Evolutionary conservation across 2,329 filamentous ascomycete species (phyloP), one percentile per base, ranked within the genome.

Genomic region (Diaporthe batatas): DNA sequence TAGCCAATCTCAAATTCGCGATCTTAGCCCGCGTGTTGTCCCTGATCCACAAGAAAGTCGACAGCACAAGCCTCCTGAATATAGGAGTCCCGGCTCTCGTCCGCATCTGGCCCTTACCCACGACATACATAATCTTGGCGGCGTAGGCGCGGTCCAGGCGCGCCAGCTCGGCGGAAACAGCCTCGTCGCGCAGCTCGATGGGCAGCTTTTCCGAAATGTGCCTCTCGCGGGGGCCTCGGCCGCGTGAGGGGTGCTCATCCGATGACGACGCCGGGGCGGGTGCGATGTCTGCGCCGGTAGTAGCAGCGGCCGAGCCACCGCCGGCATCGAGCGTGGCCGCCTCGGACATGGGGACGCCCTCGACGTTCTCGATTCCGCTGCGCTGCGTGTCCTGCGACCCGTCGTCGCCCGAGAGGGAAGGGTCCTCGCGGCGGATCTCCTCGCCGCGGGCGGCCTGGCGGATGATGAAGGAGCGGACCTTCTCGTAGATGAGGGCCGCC

Each of bases 1-100:
- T 86, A 0, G 87, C 85, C 54, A 91, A 80, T 64, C 87, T 82
- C 75, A 92, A 79, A 75, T 90, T 90, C 39, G 90, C 88, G 80
- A 92, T 88, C 83, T 92, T 92, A 2, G 87, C 86, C 64, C 90
- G 82, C 11, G 88, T 90, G 75, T 91, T 92, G 49, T 92, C 90
- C 36, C 91, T 82, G 59, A 92, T 84, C 83, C 89, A 92, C 72
- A 92, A 79, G 75, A 92, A 92, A 0, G 84, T 81, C 64, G 82
- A 82, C 16, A 93, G 78, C 3, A 89, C 58, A 0, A 85, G 72
- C 62, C 81, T 83, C 23, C 88, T 82, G 18, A 86, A 75, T 16
- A 87, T 76, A 12, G 81, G 82, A 14, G 83, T 85, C 0, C 81
- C 82, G 0, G 76, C 55, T 44, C 79, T 81, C 29, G 90, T 83